Percentiles rank a stretch among this genome's conserved stretches.
Conservation (phyloP, 129 eudicot genomes). For the Sambucus nigra region DNA sequence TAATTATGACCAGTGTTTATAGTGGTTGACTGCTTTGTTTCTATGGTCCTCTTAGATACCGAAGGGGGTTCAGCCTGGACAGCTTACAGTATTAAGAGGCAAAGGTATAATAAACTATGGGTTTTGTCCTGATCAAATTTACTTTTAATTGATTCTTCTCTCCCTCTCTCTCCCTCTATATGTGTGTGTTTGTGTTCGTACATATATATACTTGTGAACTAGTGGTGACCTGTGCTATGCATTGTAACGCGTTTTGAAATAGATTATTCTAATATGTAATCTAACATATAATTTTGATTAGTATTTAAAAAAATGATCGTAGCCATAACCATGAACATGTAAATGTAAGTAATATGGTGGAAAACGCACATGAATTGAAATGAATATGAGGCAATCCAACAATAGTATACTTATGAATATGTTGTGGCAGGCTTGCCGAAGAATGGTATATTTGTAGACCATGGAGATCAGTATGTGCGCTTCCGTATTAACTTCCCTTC, state of each 20-base stretch:
- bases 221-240: too few species aligned
- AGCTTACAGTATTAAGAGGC: conserved; percentile 57
- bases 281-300: too few species aligned
- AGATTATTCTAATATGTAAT: too few species aligned
- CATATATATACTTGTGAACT: too few species aligned
- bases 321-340: too few species aligned
- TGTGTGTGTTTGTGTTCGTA: too few species aligned
- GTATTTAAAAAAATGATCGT: too few species aligned
- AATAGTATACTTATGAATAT: conserved; percentile 8
- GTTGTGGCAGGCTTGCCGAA: conserved; percentile 60
- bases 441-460: conserved; percentile 54
- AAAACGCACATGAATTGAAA: too few species aligned
- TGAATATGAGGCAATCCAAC: too few species aligned
- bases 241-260: too few species aligned
- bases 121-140: neutral
- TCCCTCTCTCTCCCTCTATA: conserved; percentile 1
- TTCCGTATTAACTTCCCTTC: conserved; percentile 61
- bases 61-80: conserved; percentile 92
- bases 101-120: conserved; percentile 32
- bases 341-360: too few species aligned
- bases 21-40: neutral
- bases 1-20: neutral
- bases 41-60: conserved; percentile 56
- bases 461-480: conserved; percentile 82
- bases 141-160: too few species aligned